Percentiles rank a stretch among this genome's conserved stretches.
Evolutionary conservation across 768 basidiomycete species (phyloP).

Genomic region (Rhodosporidiobolus odoratus): DNA sequence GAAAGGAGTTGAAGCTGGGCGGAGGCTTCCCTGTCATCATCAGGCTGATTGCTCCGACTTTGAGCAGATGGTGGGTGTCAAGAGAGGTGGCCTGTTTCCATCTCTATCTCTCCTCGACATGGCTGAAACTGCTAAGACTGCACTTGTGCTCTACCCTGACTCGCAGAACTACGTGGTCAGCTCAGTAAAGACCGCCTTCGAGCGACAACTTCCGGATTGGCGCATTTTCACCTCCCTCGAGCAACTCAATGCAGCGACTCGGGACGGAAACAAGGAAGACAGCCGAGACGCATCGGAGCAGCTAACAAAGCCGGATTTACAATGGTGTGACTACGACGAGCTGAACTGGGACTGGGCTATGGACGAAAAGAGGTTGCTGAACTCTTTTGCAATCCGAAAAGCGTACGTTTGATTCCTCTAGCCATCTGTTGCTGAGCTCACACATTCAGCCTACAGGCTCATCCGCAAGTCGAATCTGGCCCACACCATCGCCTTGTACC

Average conservation of each 20-base stretch:
- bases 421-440: background rate
- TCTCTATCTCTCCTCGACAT: background rate
- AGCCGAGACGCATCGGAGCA: background rate
- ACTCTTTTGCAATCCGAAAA: constrained; percentile 34
- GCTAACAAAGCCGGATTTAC: constrained; percentile 10
- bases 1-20: constrained; percentile 30
- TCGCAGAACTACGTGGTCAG: constrained; percentile 24
- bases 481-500: constrained; percentile 63
- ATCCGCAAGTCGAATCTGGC: constrained; percentile 93
- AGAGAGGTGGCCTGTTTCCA: too few species aligned
- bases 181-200: constrained; percentile 17
- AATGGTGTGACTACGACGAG: constrained; percentile 37
- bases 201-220: constrained; percentile 8
- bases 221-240: background rate
- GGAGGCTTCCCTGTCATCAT: constrained; percentile 1
- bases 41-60: background rate
- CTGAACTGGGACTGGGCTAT: constrained; percentile 31
- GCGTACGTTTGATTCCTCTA: constrained; percentile 9
- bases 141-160: constrained; percentile 13
- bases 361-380: constrained; percentile 8
- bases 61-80: background rate
- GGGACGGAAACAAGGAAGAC: too few species aligned
- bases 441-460: constrained; percentile 46
- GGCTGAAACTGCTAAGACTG: background rate
- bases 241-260: too few species aligned